phyloP scores from a whole-genome alignment of 352 stramenopile species.

The Globisporangium yorkense region DNA sequence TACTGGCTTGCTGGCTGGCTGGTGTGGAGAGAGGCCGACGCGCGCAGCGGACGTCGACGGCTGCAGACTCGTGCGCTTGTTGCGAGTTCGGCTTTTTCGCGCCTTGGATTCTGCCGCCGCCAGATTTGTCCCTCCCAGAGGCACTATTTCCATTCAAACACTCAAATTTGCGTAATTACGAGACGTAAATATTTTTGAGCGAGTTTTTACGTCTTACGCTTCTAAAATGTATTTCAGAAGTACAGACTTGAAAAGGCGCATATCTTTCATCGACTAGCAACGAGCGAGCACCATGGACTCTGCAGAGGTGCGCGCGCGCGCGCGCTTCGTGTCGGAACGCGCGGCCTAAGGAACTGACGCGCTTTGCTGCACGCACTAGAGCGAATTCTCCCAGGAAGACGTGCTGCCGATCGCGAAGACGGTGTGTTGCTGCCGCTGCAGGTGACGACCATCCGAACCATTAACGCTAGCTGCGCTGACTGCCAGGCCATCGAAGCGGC shows the following conservation, averaged over 20 bases:
- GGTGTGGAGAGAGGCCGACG: neutral
- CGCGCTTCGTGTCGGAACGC: neutral
- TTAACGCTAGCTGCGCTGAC: neutral
- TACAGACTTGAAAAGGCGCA: no score
- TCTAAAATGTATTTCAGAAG: no score
- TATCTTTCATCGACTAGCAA: neutral
- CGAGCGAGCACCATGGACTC: slow-evolving; percentile 28
- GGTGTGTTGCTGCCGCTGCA: slow-evolving; percentile 10
- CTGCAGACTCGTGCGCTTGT: no score
- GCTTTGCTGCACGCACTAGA: slow-evolving; percentile 24
- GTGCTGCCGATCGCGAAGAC: slow-evolving; percentile 72
- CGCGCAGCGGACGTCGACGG: no score
- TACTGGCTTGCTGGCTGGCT: no score
- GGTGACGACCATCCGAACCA: neutral
- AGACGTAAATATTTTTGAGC: no score
- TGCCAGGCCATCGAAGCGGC: slow-evolving; percentile 61
- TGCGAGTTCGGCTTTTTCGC: no score
- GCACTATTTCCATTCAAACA: neutral
- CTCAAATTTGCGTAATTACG: slow-evolving; percentile 16
- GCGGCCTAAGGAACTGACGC: neutral
- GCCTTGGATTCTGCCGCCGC: neutral
- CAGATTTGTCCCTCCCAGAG: slow-evolving; percentile 1
- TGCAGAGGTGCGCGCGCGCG: slow-evolving; percentile 22
- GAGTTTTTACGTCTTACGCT: no score
- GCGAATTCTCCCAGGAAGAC: slow-evolving; percentile 73